Conservation (phyloP, 164 flowering plant genomes). For the Liriodendron chinense region DNA sequence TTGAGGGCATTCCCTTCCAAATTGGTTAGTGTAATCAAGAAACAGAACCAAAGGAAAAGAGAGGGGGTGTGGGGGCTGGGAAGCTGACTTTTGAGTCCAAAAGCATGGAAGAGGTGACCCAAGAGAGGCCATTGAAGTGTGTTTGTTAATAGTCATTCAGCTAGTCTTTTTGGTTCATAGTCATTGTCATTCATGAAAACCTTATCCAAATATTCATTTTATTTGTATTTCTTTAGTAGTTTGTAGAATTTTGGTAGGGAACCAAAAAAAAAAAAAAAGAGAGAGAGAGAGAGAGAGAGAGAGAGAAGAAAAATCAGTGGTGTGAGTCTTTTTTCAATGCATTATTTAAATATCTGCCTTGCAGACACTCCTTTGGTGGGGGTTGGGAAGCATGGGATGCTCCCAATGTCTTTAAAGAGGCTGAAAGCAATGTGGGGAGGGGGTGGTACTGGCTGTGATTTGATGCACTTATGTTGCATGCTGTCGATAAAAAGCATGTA, state of each 20-base stretch:
- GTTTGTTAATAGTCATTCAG: slow-evolving; percentile 18
- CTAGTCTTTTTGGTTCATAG: slow-evolving; percentile 7
- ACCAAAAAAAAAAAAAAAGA: background rate
- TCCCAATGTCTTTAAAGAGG: slow-evolving; percentile 36
- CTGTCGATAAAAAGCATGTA: slow-evolving; percentile 33
- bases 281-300: background rate
- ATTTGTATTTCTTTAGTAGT: slow-evolving; percentile 11
- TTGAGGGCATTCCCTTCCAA: slow-evolving; percentile 1
- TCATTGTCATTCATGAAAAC: slow-evolving; percentile 11
- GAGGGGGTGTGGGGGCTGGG: background rate
- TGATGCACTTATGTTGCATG: slow-evolving; percentile 37
- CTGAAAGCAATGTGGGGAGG: slow-evolving; percentile 33
- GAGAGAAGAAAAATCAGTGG: background rate
- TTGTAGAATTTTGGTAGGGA: slow-evolving; percentile 3
- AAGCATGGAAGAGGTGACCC: slow-evolving; percentile 18
- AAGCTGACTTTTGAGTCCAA: slow-evolving; percentile 30
- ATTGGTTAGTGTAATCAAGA: slow-evolving; percentile 14
- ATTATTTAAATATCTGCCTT: slow-evolving; percentile 8
- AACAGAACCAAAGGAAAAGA: slow-evolving; percentile 15
- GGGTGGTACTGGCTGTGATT: slow-evolving; percentile 25
- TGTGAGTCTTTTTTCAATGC: slow-evolving; percentile 6
- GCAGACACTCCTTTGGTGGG: slow-evolving; percentile 19
- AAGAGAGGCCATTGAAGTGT: slow-evolving; percentile 16
- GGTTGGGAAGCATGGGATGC: slow-evolving; percentile 24
- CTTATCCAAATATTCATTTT: slow-evolving; percentile 19